Evolutionary conservation across 345 rosid genomes (phyloP), one percentile per base, ranked within the genome.

Genomic region (Eutrema japonicum): DNA sequence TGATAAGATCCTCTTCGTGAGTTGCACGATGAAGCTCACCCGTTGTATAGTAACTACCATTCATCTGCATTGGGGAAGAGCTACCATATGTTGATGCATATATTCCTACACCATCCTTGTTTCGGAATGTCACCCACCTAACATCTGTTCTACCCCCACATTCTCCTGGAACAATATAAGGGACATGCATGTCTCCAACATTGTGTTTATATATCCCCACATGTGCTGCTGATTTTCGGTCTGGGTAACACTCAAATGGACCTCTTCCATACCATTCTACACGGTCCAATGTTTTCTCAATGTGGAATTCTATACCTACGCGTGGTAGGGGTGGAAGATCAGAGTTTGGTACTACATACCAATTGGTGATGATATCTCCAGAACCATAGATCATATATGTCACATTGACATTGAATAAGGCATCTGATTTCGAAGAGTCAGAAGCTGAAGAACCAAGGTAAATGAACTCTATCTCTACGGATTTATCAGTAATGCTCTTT

Each of bases 161-260:
- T 83, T 95, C 99, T 64, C 87, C 93, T n/a, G 98, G 98, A 69
- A 87, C 96, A 64, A 84, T 88, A 69, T 95, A 95, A 65, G 99
- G 99, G 38, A 95, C 99, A 76, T 95, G 96, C 98, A 95, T 78
- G 63, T 81, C 88, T 10, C 77, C 82, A 54, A 90, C 92, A 1
- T 42, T 83, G 51, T 88, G 80, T 75, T 87, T 84, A 55, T 88
- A 92, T 62, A 88, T 79, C 13, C 79, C 89, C 51, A 95, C 89
- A 70, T 86, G 92, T 7, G 99, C 96, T 52, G 99, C 96, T 11
- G 98, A 86, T 83, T 95, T 92, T 76, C 99, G 84, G 80, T 95
- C 99, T 3, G 98, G 96, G 74, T 95, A 95, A 73, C 99, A 95
- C 80, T 92, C 99, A 67, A 88, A 92, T 58, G 99, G 99, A 52